Evolutionary conservation across 805 yeast species (phyloP), one percentile per base, ranked within the genome.

Genomic region (Cyberlindnera veronae): DNA sequence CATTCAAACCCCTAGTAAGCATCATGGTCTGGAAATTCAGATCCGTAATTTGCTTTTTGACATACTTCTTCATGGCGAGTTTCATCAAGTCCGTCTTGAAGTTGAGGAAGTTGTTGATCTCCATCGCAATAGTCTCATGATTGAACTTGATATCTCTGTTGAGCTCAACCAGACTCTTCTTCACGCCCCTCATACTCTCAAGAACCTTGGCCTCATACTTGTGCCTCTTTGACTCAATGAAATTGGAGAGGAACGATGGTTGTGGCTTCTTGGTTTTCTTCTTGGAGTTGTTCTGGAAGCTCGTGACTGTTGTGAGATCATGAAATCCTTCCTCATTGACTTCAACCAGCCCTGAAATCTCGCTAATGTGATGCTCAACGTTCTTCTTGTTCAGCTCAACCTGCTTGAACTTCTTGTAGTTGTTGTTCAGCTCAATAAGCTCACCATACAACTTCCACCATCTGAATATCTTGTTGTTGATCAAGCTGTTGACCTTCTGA

Each of bases 51-150:
- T 62, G 60, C 23, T 46, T 57, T 22, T 45, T 41, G 2, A 62
- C 61, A 39, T 55, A 67, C 24, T 59, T 61, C 38, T 58, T 64
- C 27, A 77, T 50, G 2, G 66, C 62, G 35, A 66, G 58, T 29
- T 52, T 45, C 29, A 74, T 44, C 42, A 74, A 67, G 1, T 58
- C 57, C 3, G 71, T 58, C 50, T 75, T 74, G 59, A 72, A 79
- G 38, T 65, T 67, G 48, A 82, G 61, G 44, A 75, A 81, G 36
- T 72, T 75, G 37, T 80, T 79, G 15, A 81, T 63, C 55, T 80
- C 84, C 36, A 76, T 71, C 1, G 90, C 89, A 3, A 82, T 48
- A 2, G 58, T 50, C 51, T 84, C 91, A 57, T 84, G 85, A n/a
- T 64, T 70, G 18, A 49, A 45, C 39, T 70, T 76, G 18, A 84